Base-by-base conservation (phyloP, 495 filamentous ascomycete species). In the Neurospora terricola region DNA sequence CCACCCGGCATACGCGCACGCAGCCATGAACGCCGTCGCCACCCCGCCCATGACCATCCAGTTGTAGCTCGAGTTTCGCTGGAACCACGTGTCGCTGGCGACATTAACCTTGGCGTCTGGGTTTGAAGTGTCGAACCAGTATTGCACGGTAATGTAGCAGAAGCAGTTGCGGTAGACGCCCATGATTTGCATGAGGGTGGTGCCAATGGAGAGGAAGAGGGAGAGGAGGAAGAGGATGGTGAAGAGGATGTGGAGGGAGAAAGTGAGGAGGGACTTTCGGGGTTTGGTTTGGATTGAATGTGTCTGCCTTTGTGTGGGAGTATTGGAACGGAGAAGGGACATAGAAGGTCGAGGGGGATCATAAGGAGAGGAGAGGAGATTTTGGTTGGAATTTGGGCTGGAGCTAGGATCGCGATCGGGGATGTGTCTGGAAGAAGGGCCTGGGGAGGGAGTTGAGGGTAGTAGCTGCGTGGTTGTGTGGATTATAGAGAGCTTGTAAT, bases 121-220 rank as follows among this genome's bases (percentile, higher is more conserved):
- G 54, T 66, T 3, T 2, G 12, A 70, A 14, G 38, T 40, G 69
- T 40, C 9, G 4, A 70, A 21, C 36, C 69, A 66, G 54, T 66
- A 66, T 6, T 0, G 4, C 27, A 72, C 38, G 4, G 70, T 43
- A 23, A 73, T 38, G 38, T 75, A 75, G 21, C 80, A 82, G 34
- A 76, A 72, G 38, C 83, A 84, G 48, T 81, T 84, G 5, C 81
- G 74, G 59, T 79, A 84, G 1, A 84, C 78, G 1, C 83, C 83
- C 0, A 83, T 59, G 5, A 84, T 72, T 71, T 84, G 81, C 78
- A 84, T 81, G 3, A 83, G 43, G 2, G 83, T 83, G 2, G 80
- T 78, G 5, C 77, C 82, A 6, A 81, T 70, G 16, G 38, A 59
- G 4, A 54, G 10, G 2, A 73, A 75, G 8, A 72, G 16, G n/a